Base-by-base conservation (phyloP, 345 rosid genomes). In the Populus ilicifolia region DNA sequence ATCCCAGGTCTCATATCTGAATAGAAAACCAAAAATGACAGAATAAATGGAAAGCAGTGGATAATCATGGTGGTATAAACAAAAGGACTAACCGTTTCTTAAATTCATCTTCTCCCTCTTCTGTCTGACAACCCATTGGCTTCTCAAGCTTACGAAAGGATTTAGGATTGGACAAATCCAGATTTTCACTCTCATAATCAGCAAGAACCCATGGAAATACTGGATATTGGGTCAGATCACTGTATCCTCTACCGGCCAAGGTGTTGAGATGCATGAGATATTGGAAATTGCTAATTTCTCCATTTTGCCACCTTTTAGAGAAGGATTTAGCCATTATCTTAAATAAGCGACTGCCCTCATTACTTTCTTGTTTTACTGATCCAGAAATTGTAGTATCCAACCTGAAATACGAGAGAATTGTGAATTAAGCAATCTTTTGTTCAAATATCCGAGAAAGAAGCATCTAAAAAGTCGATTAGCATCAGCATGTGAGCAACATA, bases 121-220 rank as follows among this genome's bases (percentile, higher is more conserved):
- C 87, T 75, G 97, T 96, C 85, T 96, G 99, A 87, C 99, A 96
- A 78, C 99, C 99, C 99, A 96, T 92, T 81, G 99, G 98, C 81
- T 94, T 96, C 79, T 94, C 93, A 78, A 96, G 96, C 79, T 89
- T 91, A 56, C 99, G 95, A 79, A 91, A 96, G 78, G 98, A 87
- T 76, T 85, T 91, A 72, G 97, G 93, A 89, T 94, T 85, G 72
- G 91, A 91, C 12, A 94, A 85, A 80, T 96, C 95, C 72, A 96
- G 92, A 85, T 78, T 83, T 83, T 90, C 97, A 71, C 98, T 92
- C 75, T 92, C 97, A 85, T 94, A 94, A 84, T 96, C 98, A 23
- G 97, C 92, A 70, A 96, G 94, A 82, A 96, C 93, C 99, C 99
- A 96, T 69, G 99, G 99, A 85, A 96, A 94, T 77, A 96, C 99